These are phyloP conservation scores for Pittosporum tobira DNA, from an alignment of 129 eudicot genomes.

Conservation along the genomic window DNA sequence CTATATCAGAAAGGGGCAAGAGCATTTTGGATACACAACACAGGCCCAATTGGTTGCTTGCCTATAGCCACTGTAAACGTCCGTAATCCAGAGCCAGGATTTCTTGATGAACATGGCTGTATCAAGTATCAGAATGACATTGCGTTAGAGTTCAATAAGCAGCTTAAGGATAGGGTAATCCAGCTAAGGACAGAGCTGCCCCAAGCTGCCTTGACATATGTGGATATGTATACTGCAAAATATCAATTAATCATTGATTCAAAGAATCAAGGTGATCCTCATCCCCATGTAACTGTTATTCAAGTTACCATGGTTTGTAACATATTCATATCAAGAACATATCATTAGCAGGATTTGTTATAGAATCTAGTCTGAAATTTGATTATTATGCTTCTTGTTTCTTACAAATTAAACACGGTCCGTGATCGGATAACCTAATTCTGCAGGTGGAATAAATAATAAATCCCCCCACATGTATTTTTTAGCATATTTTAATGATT, in stretches of 20 bases:
- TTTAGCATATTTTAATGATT: too few relatives aligned
- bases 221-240: conserved; percentile 62
- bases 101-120: conserved; percentile 56
- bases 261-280: conserved; percentile 48
- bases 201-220: conserved; percentile 49
- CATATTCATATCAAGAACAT: neutral
- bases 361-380: neutral
- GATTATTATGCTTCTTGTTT: neutral
- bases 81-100: conserved; percentile 33
- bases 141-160: conserved; percentile 54
- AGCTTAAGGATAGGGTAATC: conserved; percentile 41
- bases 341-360: neutral
- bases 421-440: neutral
- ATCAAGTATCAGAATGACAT: conserved; percentile 35
- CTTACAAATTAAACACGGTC: neutral
- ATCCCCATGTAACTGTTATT: neutral
- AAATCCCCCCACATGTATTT: neutral
- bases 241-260: conserved; percentile 44
- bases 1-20: conserved; percentile 57
- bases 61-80: conserved; percentile 30
- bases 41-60: conserved; percentile 82
- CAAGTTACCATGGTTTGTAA: neutral
- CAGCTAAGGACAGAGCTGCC: conserved; percentile 47
- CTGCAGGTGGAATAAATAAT: neutral
- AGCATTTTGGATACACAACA: conserved; percentile 81